Base-by-base conservation (phyloP, 306 rosid species). In the Carpinus fangiana region DNA sequence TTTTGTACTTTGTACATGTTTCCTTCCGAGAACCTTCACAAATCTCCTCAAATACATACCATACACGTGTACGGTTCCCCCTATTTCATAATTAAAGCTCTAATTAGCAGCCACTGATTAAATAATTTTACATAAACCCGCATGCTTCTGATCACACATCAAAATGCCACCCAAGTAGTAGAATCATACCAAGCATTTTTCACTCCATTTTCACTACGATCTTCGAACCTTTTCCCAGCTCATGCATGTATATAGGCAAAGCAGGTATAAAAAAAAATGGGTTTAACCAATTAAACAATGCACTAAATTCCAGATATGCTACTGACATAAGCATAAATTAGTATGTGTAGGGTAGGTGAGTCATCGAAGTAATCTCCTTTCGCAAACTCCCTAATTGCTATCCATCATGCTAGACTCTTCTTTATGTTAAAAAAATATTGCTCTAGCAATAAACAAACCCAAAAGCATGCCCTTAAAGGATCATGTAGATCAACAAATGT, bases 331-430 rank as follows among this genome's bases (percentile, higher is more conserved):
- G 67, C 55, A 76, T 73, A 54, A 74, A 76, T 79, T 45, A 43
- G 85, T 84, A 88, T 80, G 68, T 83, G 89, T 86, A 71, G 84
- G 41, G 69, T 74, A 28, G 76, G 70, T 86, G 89, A 88, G 76
- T 89, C 81, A 71, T 64, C 60, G 38, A 68, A 16, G 45, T 43
- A 70, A 46, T 57, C 50, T 68, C 51, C 60, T 73, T 77, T 61
- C 7, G 53, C 20, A 72, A 68, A 78, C 46, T 61, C 86, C 88
- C 38, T 59, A 89, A 86, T 55, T 79, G 78, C 89, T 38, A 84
- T 84, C 83, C 66, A 75, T 80, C 73, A 5, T 41, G 45, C 85
- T 36, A 54, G 83, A 86, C 81, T 13, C 73, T 83, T 74, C 81
- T 78, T 16, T 65, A 12, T 57, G 9, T 12, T 62, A 8, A 68